A percentile compares a stretch with the other conserved stretches of the same genome.
These are phyloP conservation scores for Galium porrigens DNA, from an alignment of 305 asterid genomes.

Conservation along the genomic window DNA sequence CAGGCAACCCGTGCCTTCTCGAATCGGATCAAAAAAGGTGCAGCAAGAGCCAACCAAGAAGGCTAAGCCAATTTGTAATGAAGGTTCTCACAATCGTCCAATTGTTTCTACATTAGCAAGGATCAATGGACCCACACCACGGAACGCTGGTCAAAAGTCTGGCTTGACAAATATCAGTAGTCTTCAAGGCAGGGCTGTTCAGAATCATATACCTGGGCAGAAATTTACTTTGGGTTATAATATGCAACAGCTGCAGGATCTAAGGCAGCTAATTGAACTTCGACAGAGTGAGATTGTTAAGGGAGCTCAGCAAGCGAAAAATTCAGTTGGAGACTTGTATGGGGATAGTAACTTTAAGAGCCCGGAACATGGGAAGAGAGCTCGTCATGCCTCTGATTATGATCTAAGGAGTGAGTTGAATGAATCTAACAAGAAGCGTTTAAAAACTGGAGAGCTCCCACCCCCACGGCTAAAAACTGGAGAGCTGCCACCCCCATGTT, in stretches of 20 bases:
- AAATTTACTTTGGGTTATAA: conserved; percentile 18
- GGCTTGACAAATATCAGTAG: conserved; percentile 13
- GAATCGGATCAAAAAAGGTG: conserved; percentile 18
- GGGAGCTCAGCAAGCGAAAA: conserved; percentile 21
- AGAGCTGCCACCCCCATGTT: conserved; percentile 7
- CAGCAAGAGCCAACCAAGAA: conserved; percentile 16
- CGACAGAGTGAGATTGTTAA: conserved; percentile 31
- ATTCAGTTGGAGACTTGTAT: conserved; percentile 8
- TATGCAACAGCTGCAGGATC: conserved; percentile 31
- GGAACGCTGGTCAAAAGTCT: conserved; percentile 18
- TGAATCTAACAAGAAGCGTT: conserved; percentile 30
- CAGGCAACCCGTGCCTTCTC: conserved; percentile 22
- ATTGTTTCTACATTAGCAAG: conserved; percentile 19
- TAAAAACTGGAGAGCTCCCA: conserved; percentile 16
- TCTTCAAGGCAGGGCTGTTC: conserved; percentile 12
- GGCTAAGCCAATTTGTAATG: conserved; percentile 14
- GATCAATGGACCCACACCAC: conserved; percentile 18
- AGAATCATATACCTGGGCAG: conserved; percentile 16
- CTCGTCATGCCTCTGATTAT: conserved; percentile 15
- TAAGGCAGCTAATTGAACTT: conserved; percentile 31
- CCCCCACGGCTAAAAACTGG: conserved; percentile 12
- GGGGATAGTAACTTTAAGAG: conserved; percentile 12
- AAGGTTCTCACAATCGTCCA: conserved; percentile 15
- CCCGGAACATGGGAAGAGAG: conserved; percentile 11
- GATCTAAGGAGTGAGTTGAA: conserved; percentile 12